These are phyloP conservation scores for Decorospora gaudefroyi DNA, from an alignment of 2,329 filamentous ascomycete genomes.

Conservation along the genomic window DNA sequence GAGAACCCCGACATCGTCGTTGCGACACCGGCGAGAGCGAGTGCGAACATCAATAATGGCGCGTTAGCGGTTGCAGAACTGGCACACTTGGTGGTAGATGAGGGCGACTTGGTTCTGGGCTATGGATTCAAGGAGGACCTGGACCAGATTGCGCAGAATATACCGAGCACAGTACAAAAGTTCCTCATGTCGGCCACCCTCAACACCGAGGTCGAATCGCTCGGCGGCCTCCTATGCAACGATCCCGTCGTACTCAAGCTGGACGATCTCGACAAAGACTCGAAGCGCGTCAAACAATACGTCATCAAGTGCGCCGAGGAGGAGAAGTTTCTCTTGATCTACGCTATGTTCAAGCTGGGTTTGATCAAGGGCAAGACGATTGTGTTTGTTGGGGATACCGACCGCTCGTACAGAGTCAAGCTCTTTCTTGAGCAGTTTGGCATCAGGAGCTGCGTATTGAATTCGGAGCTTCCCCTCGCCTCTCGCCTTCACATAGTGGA, in stretches of 20 bases:
- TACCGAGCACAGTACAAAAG: constrained; percentile 86
- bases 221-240: constrained; percentile 84
- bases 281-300: constrained; percentile 80
- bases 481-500: constrained; percentile 92
- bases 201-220: constrained; percentile 79
- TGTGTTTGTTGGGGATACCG: constrained; percentile 82
- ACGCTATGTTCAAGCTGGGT: constrained; percentile 93
- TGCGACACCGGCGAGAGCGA: constrained; percentile 84
- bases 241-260: constrained; percentile 80
- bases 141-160: constrained; percentile 72
- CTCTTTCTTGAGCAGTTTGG: constrained; percentile 97
- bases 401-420: constrained; percentile 88
- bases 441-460: constrained; percentile 88
- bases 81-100: constrained; percentile 83
- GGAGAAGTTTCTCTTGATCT: constrained; percentile 91
- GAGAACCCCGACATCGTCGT: constrained; percentile 88
- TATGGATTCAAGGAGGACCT: constrained; percentile 95
- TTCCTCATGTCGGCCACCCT: constrained; percentile 94
- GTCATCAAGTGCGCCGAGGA: constrained; percentile 93
- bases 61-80: constrained; percentile 72
- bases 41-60: constrained; percentile 73
- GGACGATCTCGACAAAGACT: constrained; percentile 78
- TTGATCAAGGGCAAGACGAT: constrained; percentile 91
- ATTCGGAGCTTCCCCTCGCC: constrained; percentile 92
- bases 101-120: constrained; percentile 89